Conservation (phyloP, 768 basidiomycete genomes). For the Pholiota microspora region DNA sequence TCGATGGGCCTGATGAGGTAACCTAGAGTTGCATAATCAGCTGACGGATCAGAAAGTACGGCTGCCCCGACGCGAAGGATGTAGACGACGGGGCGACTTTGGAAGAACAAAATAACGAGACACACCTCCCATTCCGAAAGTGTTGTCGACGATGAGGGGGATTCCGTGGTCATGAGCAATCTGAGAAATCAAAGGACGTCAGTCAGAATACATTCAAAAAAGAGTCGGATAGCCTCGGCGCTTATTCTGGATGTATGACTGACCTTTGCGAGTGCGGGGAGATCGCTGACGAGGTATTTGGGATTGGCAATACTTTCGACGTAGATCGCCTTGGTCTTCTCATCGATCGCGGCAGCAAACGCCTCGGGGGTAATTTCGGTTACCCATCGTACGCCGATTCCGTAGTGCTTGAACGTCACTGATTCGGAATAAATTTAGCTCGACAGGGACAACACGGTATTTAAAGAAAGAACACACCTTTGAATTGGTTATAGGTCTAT, state of each 20-base stretch:
- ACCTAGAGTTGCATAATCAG: conserved; percentile 20
- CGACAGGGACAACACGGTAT: conserved; percentile 5
- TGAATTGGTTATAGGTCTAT: conserved; percentile 71
- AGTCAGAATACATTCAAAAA: neutral
- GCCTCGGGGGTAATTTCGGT: conserved; percentile 49
- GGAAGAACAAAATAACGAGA: neutral
- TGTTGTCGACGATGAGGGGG: conserved; percentile 81
- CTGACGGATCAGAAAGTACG: neutral
- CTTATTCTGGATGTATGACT: neutral
- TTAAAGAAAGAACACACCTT: conserved; percentile 31
- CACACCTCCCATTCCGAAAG: conserved; percentile 68
- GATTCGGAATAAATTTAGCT: neutral
- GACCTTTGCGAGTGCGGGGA: conserved; percentile 69
- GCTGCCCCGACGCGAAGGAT: conserved; percentile 14
- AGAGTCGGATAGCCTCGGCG: neutral
- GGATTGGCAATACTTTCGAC: conserved; percentile 83
- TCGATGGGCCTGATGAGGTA: conserved; percentile 71
- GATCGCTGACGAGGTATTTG: conserved; percentile 63
- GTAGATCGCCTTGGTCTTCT: conserved; percentile 73
- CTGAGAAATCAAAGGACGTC: conserved; percentile 24
- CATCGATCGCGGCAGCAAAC: conserved; percentile 69
- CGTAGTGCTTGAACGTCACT: conserved; percentile 70
- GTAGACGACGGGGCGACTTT: neutral
- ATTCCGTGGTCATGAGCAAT: conserved; percentile 71
- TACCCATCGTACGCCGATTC: conserved; percentile 66